A percentile compares a stretch with the other conserved stretches of the same genome.
phyloP scores from a whole-genome alignment of 1,284 basidiomycete species.

The Entoloma clypeatum region DNA sequence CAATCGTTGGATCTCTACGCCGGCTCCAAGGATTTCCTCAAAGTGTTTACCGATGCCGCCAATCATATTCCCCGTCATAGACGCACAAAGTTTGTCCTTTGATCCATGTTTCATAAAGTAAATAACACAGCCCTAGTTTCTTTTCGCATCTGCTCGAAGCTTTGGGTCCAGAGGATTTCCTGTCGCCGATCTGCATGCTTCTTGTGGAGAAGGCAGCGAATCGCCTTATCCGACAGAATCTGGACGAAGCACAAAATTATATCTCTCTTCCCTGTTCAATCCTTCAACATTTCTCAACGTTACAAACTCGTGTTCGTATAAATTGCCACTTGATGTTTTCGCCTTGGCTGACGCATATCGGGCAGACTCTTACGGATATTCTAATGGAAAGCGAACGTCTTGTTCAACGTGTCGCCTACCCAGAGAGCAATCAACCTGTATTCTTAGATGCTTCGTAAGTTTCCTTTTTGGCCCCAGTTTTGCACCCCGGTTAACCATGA shows the following conservation, averaged over 20 bases:
- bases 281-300: slow-evolving; percentile 52
- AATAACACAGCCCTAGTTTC: slow-evolving; percentile 53
- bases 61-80: slow-evolving; percentile 87
- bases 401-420: slow-evolving; percentile 40
- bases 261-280: slow-evolving; percentile 67
- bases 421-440: slow-evolving; percentile 37
- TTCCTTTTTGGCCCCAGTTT: slow-evolving; percentile 3
- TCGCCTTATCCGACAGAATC: slow-evolving; percentile 64
- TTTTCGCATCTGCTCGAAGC: slow-evolving; percentile 89
- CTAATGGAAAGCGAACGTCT: slow-evolving; percentile 66
- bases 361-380: slow-evolving; percentile 62
- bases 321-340: slow-evolving; percentile 13
- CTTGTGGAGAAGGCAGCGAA: slow-evolving; percentile 78
- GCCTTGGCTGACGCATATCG: slow-evolving; percentile 16
- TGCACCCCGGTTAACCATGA: background rate
- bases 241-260: slow-evolving; percentile 55
- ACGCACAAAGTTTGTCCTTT: slow-evolving; percentile 62
- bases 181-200: slow-evolving; percentile 83
- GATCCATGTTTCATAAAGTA: slow-evolving; percentile 3
- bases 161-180: slow-evolving; percentile 78
- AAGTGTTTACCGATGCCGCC: slow-evolving; percentile 86
- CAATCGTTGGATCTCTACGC: slow-evolving; percentile 60
- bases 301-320: slow-evolving; percentile 55
- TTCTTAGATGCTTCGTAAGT: slow-evolving; percentile 59
- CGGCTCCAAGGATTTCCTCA: slow-evolving; percentile 69